Evolutionary conservation across 202 grass and related monocot genomes (phyloP).

Genomic region (Schoenoplectus tabernaemontani): DNA sequence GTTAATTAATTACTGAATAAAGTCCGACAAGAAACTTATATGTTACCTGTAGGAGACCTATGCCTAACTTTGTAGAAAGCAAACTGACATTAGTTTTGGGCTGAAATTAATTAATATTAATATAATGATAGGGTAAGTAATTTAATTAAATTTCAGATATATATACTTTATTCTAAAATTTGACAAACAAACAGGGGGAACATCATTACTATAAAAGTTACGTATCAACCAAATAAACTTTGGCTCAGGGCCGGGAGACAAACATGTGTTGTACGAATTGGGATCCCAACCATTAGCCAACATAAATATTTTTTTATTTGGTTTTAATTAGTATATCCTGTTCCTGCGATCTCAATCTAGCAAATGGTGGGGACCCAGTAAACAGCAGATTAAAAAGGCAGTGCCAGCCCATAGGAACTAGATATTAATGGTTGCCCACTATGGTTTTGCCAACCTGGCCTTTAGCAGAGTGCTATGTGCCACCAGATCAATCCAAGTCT

Average conservation of each 20-base stretch:
- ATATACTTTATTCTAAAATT: neutral
- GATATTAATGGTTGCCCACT: slow-evolving; percentile 15
- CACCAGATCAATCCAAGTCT: neutral
- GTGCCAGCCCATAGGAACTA: slow-evolving; percentile 43
- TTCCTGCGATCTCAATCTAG: slow-evolving; percentile 5
- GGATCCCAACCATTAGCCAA: neutral
- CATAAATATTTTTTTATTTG: neutral
- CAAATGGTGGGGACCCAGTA: slow-evolving; percentile 29
- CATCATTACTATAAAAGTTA: neutral
- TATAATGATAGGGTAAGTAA: neutral
- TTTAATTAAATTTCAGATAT: neutral
- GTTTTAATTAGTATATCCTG: slow-evolving; percentile 14
- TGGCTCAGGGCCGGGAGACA: neutral
- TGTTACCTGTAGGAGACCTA: neutral
- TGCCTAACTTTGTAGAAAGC: neutral
- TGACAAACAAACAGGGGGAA: neutral
- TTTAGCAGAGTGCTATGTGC: neutral
- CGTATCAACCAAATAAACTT: neutral
- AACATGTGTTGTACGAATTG: neutral
- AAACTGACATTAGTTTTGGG: neutral
- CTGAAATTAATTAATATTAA: neutral
- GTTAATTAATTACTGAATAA: neutral
- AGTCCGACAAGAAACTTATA: neutral
- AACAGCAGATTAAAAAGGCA: slow-evolving; percentile 24
- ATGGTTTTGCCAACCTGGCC: slow-evolving; percentile 10